Evolutionary conservation across 1,284 basidiomycete species (phyloP).

Genomic region (Schizophyllum commune): DNA sequence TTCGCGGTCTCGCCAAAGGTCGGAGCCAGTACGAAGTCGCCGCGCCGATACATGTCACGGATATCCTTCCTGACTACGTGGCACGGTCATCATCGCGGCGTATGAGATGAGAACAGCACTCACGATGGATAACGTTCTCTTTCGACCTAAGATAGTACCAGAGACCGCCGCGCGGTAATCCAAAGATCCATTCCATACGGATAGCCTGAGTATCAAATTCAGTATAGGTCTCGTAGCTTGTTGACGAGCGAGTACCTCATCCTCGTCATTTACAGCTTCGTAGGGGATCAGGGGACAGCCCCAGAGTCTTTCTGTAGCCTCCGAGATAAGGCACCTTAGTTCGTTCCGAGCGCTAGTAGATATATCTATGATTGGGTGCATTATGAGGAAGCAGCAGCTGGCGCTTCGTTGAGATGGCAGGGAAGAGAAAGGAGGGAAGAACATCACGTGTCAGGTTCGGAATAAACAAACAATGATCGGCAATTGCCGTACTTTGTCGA

Average conservation of each 20-base stretch:
- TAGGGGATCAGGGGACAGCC: background rate
- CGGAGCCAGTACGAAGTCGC: background rate
- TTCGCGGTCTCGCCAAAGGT: background rate
- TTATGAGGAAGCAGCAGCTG: too few relatives aligned
- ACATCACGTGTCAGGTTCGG: too few relatives aligned
- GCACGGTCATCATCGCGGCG: background rate
- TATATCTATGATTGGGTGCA: too few relatives aligned
- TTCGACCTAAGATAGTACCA: background rate
- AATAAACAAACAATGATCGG: too few relatives aligned
- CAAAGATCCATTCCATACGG: background rate
- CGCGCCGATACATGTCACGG: background rate
- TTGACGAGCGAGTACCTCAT: background rate
- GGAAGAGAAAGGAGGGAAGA: too few relatives aligned
- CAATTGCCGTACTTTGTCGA: too few relatives aligned
- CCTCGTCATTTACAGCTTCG: background rate
- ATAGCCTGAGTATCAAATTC: background rate
- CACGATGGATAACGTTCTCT: background rate
- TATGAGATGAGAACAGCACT: background rate
- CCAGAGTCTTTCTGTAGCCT: background rate
- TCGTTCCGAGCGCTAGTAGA: background rate
- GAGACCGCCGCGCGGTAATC: background rate
- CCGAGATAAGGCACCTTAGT: background rate
- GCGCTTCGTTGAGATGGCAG: too few relatives aligned
- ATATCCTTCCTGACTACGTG: background rate
- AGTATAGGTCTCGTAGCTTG: background rate